phyloP scores from a whole-genome alignment of 2,329 filamentous ascomycete genomes.

The Fusarium sp. region DNA sequence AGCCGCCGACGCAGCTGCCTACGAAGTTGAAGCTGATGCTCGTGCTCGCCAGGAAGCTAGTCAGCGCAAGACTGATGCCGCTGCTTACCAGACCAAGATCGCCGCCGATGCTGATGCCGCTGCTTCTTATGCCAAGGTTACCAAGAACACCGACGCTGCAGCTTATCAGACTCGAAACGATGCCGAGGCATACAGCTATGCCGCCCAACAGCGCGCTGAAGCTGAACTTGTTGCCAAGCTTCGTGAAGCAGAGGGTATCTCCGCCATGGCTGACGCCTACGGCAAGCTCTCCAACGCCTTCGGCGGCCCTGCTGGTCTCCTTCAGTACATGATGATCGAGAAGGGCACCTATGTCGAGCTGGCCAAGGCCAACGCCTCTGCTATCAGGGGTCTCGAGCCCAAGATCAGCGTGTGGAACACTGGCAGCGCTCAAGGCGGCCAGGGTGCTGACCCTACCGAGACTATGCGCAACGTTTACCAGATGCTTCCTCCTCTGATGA shows the following conservation, averaged over 20 bases:
- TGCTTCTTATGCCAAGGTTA: conserved; percentile 61
- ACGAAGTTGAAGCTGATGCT: conserved; percentile 72
- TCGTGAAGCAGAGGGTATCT: conserved; percentile 80
- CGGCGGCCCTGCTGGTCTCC: conserved; percentile 79
- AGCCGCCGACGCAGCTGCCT: conserved; percentile 72
- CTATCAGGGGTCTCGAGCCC: conserved; percentile 80
- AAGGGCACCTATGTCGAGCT: conserved; percentile 81
- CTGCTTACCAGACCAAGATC: conserved; percentile 61
- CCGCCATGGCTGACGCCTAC: conserved; percentile 85
- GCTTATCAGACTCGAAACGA: conserved; percentile 63
- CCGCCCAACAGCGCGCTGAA: conserved; percentile 64
- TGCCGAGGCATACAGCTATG: conserved; percentile 54
- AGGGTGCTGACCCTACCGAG: conserved; percentile 64
- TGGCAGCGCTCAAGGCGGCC: conserved; percentile 61
- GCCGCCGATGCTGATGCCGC: conserved; percentile 57
- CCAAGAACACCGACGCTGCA: conserved; percentile 63
- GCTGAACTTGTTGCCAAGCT: conserved; percentile 69
- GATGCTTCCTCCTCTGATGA: conserved; percentile 83
- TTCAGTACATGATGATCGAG: conserved; percentile 91
- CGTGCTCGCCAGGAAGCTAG: conserved; percentile 64
- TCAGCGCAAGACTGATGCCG: conserved; percentile 64
- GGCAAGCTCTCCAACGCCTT: conserved; percentile 76
- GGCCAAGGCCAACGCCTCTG: conserved; percentile 80
- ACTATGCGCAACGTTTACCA: conserved; percentile 84
- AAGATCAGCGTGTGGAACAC: conserved; percentile 96